phyloP scores from a whole-genome alignment of 1,284 basidiomycete species.

The Xerocomus nothofagi region DNA sequence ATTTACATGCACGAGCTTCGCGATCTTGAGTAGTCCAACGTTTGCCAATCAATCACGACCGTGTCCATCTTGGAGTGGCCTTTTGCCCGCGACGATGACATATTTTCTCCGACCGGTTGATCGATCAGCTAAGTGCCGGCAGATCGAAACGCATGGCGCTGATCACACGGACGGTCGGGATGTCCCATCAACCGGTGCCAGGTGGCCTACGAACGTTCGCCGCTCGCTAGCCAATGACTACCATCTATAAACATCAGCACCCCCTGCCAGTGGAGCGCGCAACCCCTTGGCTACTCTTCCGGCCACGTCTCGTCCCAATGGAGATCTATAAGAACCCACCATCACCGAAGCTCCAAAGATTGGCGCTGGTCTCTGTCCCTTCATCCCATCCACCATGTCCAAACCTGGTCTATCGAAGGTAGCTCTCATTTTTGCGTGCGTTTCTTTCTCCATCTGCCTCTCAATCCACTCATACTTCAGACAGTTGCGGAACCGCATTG shows the following conservation, averaged over 20 bases:
- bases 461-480: not conserved
- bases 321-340: constrained; percentile 20
- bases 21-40: too few species aligned
- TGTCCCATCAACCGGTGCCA: not conserved
- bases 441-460: constrained; percentile 15
- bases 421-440: constrained; percentile 78
- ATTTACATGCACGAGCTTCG: too few species aligned
- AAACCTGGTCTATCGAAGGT: constrained; percentile 46
- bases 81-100: too few species aligned
- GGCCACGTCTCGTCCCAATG: not conserved
- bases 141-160: too few species aligned
- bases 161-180: too few species aligned
- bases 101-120: too few species aligned
- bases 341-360: not conserved
- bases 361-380: not conserved
- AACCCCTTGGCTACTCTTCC: not conserved
- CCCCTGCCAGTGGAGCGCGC: too few species aligned
- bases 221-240: constrained; percentile 15
- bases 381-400: constrained; percentile 17
- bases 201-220: constrained; percentile 29
- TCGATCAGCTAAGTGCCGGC: too few species aligned
- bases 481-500: constrained; percentile 78
- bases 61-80: too few species aligned
- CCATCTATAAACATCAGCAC: not conserved
- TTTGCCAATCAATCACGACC: too few species aligned